phyloP scores from a whole-genome alignment of 768 basidiomycete genomes.

The Lenzites betulinus region DNA sequence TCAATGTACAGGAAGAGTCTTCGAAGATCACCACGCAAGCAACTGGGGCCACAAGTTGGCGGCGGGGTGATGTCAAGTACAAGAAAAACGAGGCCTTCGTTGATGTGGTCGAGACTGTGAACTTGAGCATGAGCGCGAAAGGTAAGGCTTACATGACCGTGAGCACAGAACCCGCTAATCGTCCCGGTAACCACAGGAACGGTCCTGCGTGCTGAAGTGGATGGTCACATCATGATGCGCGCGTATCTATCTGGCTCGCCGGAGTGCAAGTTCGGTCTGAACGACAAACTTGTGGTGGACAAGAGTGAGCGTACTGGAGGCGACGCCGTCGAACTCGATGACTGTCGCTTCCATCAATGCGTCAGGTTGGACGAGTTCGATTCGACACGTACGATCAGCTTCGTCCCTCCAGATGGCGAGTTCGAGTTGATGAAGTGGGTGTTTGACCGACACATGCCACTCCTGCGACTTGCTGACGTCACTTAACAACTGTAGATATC shows the following conservation, averaged over 20 bases:
- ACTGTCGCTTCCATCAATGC: slow-evolving; percentile 99
- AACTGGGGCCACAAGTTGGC: slow-evolving; percentile 95
- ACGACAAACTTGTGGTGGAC: slow-evolving; percentile 97
- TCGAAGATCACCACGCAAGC: slow-evolving; percentile 97
- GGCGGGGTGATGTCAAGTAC: slow-evolving; percentile 94
- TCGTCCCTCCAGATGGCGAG: slow-evolving; percentile 97
- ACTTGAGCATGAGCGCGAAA: slow-evolving; percentile 96
- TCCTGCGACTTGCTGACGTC: not conserved
- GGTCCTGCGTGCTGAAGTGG: slow-evolving; percentile 92
- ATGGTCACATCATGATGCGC: slow-evolving; percentile 97
- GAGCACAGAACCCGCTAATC: not conserved
- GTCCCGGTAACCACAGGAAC: slow-evolving; percentile 53
- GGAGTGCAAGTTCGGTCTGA: slow-evolving; percentile 98
- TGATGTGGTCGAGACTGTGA: slow-evolving; percentile 98
- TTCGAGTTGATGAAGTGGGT: slow-evolving; percentile 95
- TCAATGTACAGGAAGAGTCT: slow-evolving; percentile 77
- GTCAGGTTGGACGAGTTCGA: slow-evolving; percentile 95
- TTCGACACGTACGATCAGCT: slow-evolving; percentile 90
- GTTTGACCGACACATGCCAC: not conserved
- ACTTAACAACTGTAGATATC: slow-evolving; percentile 63
- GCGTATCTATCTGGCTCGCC: slow-evolving; percentile 96
- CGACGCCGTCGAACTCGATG: slow-evolving; percentile 93
- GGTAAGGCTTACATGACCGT: slow-evolving; percentile 43
- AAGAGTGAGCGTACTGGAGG: slow-evolving; percentile 61
- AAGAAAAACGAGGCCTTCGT: slow-evolving; percentile 99